Base-by-base conservation (phyloP, 1,139 yeast genomes). In the Nakaseomyces uthaithaninus region DNA sequence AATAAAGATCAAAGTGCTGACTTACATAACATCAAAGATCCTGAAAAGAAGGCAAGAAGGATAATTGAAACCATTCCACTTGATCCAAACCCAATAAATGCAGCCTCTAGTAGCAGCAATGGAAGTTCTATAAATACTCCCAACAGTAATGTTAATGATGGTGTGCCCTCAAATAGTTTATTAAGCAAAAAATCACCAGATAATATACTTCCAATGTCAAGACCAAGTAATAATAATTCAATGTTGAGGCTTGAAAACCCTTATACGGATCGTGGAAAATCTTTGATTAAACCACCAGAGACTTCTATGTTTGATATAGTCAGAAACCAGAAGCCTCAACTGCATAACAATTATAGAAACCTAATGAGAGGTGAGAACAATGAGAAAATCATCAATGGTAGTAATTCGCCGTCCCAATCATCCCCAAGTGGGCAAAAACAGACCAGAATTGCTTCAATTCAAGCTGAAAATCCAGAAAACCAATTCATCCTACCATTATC, bases 21-120 rank as follows among this genome's bases (percentile, higher is more conserved):
- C 24, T 46, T 54, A 38, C 74, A 80, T 2, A 71, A 65, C 40
- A 68, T 75, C 3, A 65, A 68, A 33, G 71, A 79, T 52, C 84
- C 85, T 1, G 91, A 80, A 54, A 69, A 74, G 25, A 75, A 77
- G 40, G 91, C 91, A 0, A 67, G 91, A 49, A 74, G 72, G 55
- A 80, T 83, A 45, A 82, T 83, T 36, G 69, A 78, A 39, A 83
- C 89, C 0, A 79, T 81, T 46, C 94, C 94, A 3, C 65, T 83
- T 48, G 94, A 83, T 57, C 94, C 94, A 0, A 80, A 75, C 42
- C 94, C 94, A 2, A 81, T 82, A 27, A 59, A 56, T 41, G 63
- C 68, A 0, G 47, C 57, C 11, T 45, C 39, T 24, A 48, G 47
- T 6, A 45, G 48, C 42, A 39, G 54, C 44, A 46, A 50, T 40